These are phyloP conservation scores for Saturnispora diversa DNA, from an alignment of 805 yeast species.

Conservation along the genomic window DNA sequence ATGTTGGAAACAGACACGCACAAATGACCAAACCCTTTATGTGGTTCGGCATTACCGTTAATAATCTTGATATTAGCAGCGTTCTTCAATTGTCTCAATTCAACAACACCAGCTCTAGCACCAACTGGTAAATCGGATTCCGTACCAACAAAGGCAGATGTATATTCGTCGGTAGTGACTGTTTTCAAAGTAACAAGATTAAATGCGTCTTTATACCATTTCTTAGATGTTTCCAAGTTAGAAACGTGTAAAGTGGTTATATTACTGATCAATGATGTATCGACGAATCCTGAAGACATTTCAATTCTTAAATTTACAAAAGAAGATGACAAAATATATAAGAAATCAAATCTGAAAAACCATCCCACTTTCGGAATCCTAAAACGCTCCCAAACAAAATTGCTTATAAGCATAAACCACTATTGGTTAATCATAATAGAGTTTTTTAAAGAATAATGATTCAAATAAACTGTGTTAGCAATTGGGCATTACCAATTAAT, in stretches of 20 bases:
- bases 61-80: conserved; percentile 42
- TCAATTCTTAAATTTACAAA: no score
- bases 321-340: no score
- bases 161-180: conserved; percentile 49
- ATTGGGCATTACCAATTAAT: no score
- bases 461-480: no score
- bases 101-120: conserved; percentile 61
- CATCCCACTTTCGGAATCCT: no score
- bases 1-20: conserved; percentile 83
- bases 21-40: conserved; percentile 90
- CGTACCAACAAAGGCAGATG: conserved; percentile 61
- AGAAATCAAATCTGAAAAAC: no score
- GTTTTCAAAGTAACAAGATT: conserved; percentile 58
- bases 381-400: no score
- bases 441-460: no score
- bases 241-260: conserved; percentile 76
- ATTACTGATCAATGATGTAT: conserved; percentile 40
- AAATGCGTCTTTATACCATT: conserved; percentile 66
- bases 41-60: conserved; percentile 79
- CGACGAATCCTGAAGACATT: conserved; percentile 16
- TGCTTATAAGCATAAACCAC: no score
- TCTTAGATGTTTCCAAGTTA: conserved; percentile 65
- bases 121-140: conserved; percentile 36
- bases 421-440: no score
- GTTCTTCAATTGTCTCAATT: conserved; percentile 69